A percentile compares a stretch with the other conserved stretches of the same genome.
These are phyloP conservation scores for Jacaranda mimosifolia DNA, from an alignment of 257 asterid genomes.

Conservation along the genomic window DNA sequence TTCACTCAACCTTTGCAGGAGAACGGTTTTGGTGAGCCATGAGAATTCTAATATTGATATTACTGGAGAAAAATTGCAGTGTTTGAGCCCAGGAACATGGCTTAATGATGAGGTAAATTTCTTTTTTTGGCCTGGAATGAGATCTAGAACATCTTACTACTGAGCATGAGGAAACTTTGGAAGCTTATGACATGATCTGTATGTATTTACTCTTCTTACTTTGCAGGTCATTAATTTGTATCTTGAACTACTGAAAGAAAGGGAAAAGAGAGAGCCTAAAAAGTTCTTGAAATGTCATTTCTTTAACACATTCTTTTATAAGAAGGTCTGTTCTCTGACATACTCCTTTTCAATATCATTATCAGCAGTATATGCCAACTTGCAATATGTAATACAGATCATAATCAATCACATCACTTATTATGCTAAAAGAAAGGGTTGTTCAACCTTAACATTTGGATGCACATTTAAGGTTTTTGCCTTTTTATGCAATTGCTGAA, in stretches of 20 bases:
- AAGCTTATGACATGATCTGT: neutral
- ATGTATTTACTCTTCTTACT: neutral
- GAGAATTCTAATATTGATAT: conserved; percentile 59
- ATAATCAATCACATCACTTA: neutral
- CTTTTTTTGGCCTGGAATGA: neutral
- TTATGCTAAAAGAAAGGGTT: neutral
- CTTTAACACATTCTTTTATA: conserved; percentile 71
- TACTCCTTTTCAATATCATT: neutral
- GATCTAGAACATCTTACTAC: neutral
- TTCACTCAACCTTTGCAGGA: conserved; percentile 41
- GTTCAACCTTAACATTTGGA: neutral
- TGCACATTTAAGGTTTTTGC: neutral
- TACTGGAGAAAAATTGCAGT: conserved; percentile 59
- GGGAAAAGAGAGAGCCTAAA: conserved; percentile 64
- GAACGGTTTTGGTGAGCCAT: conserved; percentile 57
- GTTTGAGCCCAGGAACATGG: conserved; percentile 68
- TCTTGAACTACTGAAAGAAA: conserved; percentile 68
- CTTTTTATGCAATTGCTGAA: neutral
- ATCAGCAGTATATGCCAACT: neutral
- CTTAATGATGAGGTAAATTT: conserved; percentile 64
- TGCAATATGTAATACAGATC: neutral
- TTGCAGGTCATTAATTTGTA: conserved; percentile 72
- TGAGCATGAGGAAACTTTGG: neutral
- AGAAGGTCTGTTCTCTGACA: conserved; percentile 50
- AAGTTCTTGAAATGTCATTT: conserved; percentile 76